phyloP scores from a whole-genome alignment of 257 asterid species.

The Ilex asprella region DNA sequence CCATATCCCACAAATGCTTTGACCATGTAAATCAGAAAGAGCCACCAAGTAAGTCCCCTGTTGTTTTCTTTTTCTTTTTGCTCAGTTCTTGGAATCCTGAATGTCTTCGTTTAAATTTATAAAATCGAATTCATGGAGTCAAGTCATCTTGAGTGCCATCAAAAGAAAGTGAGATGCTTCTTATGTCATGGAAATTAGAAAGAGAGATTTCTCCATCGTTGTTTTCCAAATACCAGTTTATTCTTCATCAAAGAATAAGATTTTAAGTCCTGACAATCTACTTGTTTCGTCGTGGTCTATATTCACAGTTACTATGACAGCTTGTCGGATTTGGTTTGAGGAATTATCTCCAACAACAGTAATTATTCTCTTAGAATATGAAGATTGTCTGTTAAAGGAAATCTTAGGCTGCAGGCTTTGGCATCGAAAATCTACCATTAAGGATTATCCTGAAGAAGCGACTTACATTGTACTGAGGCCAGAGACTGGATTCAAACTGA shows the following conservation, averaged over 20 bases:
- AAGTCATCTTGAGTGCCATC: no score
- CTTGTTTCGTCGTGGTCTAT: no score
- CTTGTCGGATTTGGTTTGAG: conserved; percentile 22
- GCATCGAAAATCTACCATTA: conserved; percentile 18
- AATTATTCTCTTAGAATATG: conserved; percentile 20
- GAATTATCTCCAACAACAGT: conserved; percentile 28
- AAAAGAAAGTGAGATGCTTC: no score
- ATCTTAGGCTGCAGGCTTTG: conserved; percentile 24
- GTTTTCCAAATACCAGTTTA: neutral
- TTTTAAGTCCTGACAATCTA: no score
- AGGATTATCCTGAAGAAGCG: conserved; percentile 16
- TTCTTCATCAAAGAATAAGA: no score
- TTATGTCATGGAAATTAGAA: neutral
- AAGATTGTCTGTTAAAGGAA: conserved; percentile 15
- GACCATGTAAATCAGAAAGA: conserved; percentile 7
- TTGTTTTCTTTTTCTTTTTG: conserved; percentile 11
- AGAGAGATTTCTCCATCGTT: neutral
- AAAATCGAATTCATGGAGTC: no score
- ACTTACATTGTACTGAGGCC: conserved; percentile 17
- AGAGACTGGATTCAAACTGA: conserved; percentile 19
- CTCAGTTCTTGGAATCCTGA: conserved; percentile 14
- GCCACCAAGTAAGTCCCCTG: conserved; percentile 12
- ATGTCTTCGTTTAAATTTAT: no score
- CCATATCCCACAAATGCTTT: conserved; percentile 24
- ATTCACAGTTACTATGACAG: conserved; percentile 3